Base-by-base conservation (phyloP, 139 green algal species). In the Micractinium sp. region DNA sequence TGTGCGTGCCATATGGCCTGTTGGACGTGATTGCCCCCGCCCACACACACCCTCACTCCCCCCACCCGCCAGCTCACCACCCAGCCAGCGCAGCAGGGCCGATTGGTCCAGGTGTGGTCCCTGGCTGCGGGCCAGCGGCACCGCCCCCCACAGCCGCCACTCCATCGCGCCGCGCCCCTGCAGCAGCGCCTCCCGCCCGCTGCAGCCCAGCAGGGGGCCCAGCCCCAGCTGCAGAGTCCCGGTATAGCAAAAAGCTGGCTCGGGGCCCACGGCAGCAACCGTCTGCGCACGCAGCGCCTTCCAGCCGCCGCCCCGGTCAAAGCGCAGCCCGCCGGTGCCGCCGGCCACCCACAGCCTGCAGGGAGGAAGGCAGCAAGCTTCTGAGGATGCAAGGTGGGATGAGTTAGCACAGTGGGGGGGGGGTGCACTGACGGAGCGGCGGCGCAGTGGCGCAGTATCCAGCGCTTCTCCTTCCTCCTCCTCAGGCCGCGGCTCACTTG, bases 111-210 rank as follows among this genome's bases (percentile, higher is more conserved):
- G 16, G 16, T 56, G 56, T 0, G 53, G 53, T 0, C 81, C 56
- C 33, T 56, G n/a, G 31, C 27, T 22, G n/a, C 12, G 2, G 1
- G 81, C 81, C 31, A 85, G 81, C 81, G 33, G n/a, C 56, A 85
- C 22, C 22, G n/a, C 81, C 0, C 81, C 81, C 81, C 81, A 85
- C 81, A 85, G 81, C 56, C 81, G 56, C 81, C 81, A 85, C 81
- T 33, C 56, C 81, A 85, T 85, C 16, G 56, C 81, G 56, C 81
- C 81, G 19, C 19, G 56, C 15, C 81, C 81, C 3, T 31, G n/a
- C 31, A 85, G 53, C n/a, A 85, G 81, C 56, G 56, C 56, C 56
- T 85, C 81, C 4, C 81, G 53, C 14, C 81, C 81, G 5, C 81
- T n/a, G 81, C 81, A 85, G 39, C n/a, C 35, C 31, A 85, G 81